Base-by-base conservation (phyloP, 306 rosid species). In the Mimosa pudica region DNA sequence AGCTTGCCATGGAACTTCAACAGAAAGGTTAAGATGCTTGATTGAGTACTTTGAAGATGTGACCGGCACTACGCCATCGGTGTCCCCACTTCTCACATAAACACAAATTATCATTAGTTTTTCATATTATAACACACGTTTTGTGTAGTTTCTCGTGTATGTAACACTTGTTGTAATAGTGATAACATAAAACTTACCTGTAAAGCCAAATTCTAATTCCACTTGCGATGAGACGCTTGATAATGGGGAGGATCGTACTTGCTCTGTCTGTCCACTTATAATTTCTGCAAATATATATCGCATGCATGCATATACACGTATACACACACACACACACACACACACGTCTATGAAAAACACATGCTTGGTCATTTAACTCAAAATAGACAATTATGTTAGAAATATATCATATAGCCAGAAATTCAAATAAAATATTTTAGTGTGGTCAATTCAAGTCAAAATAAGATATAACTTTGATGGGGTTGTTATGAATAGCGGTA, bases 31-130 rank as follows among this genome's bases (percentile, higher is more conserved):
- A 13, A 85, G 83, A 18, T 47, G 51, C 64, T 87, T 85, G 69
- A 88, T 66, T 9, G 92, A 51, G 74, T 88, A 88, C 71, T 89
- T 84, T 11, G 92, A 75, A 32, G 89, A 70, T 69, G 90, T 87
- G 41, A 88, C 86, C 44, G 92, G 85, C 36, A 85, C 84, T 49
- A 20, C 5, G 16, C 82, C 74, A 82, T 90, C 90, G 14, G 60
- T 76, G 80, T 90, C 92, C n/a, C 92, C 90, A 77, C 94, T 54
- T 0, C 3, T 4, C 24, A 54, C 10, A 54, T 16, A 17, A 17
- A 6, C 10, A 54, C 6, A 54, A 14, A 54, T 6, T 3, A 54
- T 16, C 20, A 52, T 0, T 52, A 52, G 20, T 84, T 12, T 54
- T 5, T 54, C 0, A 17, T 1, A 54, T 54, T 0, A 17, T 1